Evolutionary conservation across 352 stramenopile species (phyloP).

Genomic region (Phytophthora pini): DNA sequence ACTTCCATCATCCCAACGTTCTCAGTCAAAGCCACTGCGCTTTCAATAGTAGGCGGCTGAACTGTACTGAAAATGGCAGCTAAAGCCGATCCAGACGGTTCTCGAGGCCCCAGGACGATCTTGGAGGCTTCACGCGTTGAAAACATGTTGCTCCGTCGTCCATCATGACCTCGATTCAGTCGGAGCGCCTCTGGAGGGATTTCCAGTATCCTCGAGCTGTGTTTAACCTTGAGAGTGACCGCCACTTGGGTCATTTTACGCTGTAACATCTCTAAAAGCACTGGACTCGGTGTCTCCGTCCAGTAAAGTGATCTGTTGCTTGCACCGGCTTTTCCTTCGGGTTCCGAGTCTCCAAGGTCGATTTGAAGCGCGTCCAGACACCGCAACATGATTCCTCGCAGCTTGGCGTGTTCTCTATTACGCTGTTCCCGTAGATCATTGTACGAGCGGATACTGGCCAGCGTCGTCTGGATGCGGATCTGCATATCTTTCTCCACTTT

Average conservation of each 20-base stretch:
- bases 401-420: constrained; percentile 53
- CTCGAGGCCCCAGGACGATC: constrained; percentile 61
- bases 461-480: constrained; percentile 22
- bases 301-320: constrained; percentile 37
- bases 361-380: constrained; percentile 69
- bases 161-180: constrained; percentile 23
- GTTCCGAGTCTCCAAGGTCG: constrained; percentile 18
- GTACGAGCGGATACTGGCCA: constrained; percentile 48
- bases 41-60: constrained; percentile 59
- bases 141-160: constrained; percentile 63
- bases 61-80: constrained; percentile 53
- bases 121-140: constrained; percentile 54
- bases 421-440: constrained; percentile 59
- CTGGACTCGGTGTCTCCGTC: constrained; percentile 54
- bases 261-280: constrained; percentile 63
- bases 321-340: not conserved
- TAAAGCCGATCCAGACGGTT: constrained; percentile 55
- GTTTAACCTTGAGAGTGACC: constrained; percentile 64
- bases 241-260: constrained; percentile 75
- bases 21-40: constrained; percentile 53
- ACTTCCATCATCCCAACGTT: constrained; percentile 41
- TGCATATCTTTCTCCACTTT: constrained; percentile 52
- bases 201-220: constrained; percentile 38
- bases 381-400: constrained; percentile 61
- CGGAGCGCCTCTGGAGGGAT: constrained; percentile 32